Conservation (phyloP, 768 basidiomycete genomes). For the Flagelloscypha sp. region DNA sequence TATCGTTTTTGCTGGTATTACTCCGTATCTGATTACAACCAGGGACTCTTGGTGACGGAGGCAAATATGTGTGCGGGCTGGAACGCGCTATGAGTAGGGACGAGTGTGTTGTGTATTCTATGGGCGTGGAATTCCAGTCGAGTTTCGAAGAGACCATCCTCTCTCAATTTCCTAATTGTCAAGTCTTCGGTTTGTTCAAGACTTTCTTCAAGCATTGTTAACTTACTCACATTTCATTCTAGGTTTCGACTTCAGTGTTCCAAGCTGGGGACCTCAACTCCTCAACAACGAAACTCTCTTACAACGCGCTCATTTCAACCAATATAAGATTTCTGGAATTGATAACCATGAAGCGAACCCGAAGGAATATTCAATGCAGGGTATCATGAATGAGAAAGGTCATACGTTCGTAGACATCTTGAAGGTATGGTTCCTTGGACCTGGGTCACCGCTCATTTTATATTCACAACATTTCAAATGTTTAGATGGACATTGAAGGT, state of each 20-base stretch:
- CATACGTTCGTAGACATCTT: slow-evolving; percentile 4
- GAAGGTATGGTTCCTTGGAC: slow-evolving; percentile 3
- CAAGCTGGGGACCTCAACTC: slow-evolving; percentile 20
- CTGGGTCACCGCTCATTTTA: slow-evolving; percentile 30
- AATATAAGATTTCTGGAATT: slow-evolving; percentile 29
- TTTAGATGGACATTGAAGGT: slow-evolving; percentile 42
- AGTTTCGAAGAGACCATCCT: slow-evolving; percentile 38
- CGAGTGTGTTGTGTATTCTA: slow-evolving; percentile 36
- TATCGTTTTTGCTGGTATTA: no score
- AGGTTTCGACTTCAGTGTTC: slow-evolving; percentile 11
- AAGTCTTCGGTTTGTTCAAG: slow-evolving; percentile 19
- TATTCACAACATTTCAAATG: no score
- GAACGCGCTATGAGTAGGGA: slow-evolving; percentile 29
- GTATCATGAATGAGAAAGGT: slow-evolving; percentile 37
- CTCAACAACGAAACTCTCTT: slow-evolving; percentile 17
- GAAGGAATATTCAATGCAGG: slow-evolving; percentile 37
- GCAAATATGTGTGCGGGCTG: slow-evolving; percentile 44
- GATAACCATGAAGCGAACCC: slow-evolving; percentile 27
- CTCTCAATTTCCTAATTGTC: slow-evolving; percentile 20
- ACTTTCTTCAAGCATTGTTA: background rate
- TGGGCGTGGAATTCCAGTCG: slow-evolving; percentile 35
- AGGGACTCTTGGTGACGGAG: slow-evolving; percentile 43
- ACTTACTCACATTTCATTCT: background rate
- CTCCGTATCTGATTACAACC: no score
- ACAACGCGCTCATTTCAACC: slow-evolving; percentile 33